Conservation (phyloP, 306 rosid genomes). For the Bauhinia variegata region DNA sequence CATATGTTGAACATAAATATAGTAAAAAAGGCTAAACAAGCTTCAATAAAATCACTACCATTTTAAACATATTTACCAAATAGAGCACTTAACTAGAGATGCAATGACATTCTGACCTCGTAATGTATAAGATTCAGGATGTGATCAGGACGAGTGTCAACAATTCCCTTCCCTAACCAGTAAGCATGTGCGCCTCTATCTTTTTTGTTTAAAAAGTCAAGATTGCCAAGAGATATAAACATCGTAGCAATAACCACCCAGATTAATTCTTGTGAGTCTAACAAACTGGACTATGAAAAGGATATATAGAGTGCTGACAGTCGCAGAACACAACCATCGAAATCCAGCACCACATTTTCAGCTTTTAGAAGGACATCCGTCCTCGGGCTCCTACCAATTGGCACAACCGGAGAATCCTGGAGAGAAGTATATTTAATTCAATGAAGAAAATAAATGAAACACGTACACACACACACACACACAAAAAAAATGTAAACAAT, state of each 20-base stretch:
- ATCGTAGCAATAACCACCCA: conserved; percentile 23
- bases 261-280: conserved; percentile 21
- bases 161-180: conserved; percentile 84
- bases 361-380: conserved; percentile 83
- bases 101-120: conserved; percentile 64
- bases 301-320: conserved; percentile 95
- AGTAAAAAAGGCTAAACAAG: too few relatives aligned
- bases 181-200: conserved; percentile 85
- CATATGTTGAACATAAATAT: too few relatives aligned
- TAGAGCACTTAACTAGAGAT: conserved; percentile 5
- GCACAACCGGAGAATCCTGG: conserved; percentile 86
- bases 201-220: conserved; percentile 72
- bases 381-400: conserved; percentile 87
- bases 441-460: conserved; percentile 18
- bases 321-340: conserved; percentile 82
- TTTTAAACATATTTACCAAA: too few relatives aligned
- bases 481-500: too few relatives aligned
- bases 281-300: conserved; percentile 48
- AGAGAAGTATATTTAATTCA: conserved; percentile 30
- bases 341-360: conserved; percentile 76
- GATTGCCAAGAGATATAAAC: conserved; percentile 40
- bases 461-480: too few relatives aligned
- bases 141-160: conserved; percentile 82
- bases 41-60: conserved; percentile 9
- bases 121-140: conserved; percentile 89